These are phyloP conservation scores for Fusarium sp. DNA, from an alignment of 2,329 filamentous ascomycete genomes.

Conservation along the genomic window DNA sequence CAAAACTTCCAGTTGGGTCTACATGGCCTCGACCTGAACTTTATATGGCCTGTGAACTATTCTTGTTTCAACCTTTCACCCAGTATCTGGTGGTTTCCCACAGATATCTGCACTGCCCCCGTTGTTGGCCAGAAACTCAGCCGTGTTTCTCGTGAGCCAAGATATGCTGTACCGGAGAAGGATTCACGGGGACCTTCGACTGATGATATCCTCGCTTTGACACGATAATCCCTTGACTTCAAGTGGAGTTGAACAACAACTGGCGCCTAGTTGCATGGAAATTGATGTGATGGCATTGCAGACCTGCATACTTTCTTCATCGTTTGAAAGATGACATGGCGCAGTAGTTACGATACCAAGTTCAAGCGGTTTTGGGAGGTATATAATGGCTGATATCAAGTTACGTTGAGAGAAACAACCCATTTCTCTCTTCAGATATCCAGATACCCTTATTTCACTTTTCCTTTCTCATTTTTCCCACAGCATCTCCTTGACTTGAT, in stretches of 20 bases:
- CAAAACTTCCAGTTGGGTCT: slow-evolving; percentile 13
- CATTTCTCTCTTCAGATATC: neutral
- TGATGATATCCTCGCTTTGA: neutral
- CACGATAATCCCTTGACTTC: neutral
- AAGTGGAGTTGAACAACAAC: neutral
- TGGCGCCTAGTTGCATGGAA: slow-evolving; percentile 30
- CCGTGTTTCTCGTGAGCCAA: neutral
- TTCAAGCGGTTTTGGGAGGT: neutral
- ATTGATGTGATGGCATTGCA: neutral
- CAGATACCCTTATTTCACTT: neutral
- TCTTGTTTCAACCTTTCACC: neutral
- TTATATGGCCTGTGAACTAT: slow-evolving; percentile 1
- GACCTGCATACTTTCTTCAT: neutral
- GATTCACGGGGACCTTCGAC: neutral
- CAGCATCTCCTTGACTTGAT: neutral
- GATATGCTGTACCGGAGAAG: neutral
- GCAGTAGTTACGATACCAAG: neutral
- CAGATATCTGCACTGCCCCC: neutral
- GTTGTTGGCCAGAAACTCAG: neutral
- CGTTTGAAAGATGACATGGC: neutral
- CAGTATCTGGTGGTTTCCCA: neutral
- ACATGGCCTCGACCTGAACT: neutral
- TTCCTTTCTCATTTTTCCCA: neutral
- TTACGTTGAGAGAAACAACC: neutral
- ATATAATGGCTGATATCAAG: neutral